Conservation (phyloP, 1,284 basidiomycete species). For the Thelephora terrestris region DNA sequence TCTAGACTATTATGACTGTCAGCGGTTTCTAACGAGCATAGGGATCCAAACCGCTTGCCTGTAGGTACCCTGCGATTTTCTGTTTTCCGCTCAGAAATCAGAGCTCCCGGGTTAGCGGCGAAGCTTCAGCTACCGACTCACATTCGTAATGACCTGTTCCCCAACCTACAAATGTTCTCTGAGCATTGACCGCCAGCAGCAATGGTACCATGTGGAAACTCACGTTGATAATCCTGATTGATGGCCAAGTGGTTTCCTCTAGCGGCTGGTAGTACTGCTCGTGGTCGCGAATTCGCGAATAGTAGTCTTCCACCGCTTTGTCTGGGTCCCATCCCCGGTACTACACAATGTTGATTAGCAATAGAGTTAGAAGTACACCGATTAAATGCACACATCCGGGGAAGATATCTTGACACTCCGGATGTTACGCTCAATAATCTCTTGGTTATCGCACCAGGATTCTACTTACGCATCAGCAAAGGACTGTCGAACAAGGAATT, state of each 20-base stretch:
- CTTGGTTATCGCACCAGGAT: slow-evolving; percentile 79
- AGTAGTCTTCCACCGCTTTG: slow-evolving; percentile 87
- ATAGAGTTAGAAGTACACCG: slow-evolving; percentile 1
- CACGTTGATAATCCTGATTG: slow-evolving; percentile 93
- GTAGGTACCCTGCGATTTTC: slow-evolving; percentile 82
- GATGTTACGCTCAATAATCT: slow-evolving; percentile 92
- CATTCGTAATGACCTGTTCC: slow-evolving; percentile 88
- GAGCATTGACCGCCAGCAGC: too few species aligned
- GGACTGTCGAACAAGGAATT: background rate
- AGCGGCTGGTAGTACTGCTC: slow-evolving; percentile 86
- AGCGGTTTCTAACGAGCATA: background rate
- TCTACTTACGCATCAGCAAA: slow-evolving; percentile 36
- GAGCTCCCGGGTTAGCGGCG: slow-evolving; percentile 1
- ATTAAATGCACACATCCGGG: slow-evolving; percentile 67
- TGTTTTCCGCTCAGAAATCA: slow-evolving; percentile 21
- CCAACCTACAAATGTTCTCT: slow-evolving; percentile 49
- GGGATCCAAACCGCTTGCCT: slow-evolving; percentile 31
- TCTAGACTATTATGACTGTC: slow-evolving; percentile 50
- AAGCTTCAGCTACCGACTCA: slow-evolving; percentile 29
- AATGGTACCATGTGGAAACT: slow-evolving; percentile 10
- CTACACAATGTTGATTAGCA: slow-evolving; percentile 29
- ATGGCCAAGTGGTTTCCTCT: slow-evolving; percentile 79
- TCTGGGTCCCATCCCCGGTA: slow-evolving; percentile 92
- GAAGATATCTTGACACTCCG: slow-evolving; percentile 96
- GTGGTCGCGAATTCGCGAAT: slow-evolving; percentile 79